These are phyloP conservation scores for Phytophthora pistaciae DNA, from an alignment of 352 stramenopile species.

Conservation along the genomic window DNA sequence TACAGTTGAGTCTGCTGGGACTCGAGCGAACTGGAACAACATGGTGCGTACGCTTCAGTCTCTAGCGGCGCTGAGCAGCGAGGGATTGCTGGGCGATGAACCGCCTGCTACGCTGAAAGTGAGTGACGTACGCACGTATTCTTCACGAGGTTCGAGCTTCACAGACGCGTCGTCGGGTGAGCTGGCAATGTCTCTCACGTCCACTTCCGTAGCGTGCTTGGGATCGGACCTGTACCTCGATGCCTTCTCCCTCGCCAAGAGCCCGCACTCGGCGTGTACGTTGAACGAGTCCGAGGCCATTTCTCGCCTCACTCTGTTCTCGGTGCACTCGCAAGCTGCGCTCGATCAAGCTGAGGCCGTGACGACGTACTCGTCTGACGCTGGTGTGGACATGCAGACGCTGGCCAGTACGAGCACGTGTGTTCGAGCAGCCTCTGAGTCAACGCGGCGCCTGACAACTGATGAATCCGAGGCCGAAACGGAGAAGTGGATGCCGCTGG, in stretches of 20 bases:
- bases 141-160: conserved; percentile 43
- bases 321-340: conserved; percentile 49
- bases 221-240: conserved; percentile 58
- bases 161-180: neutral
- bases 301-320: conserved; percentile 54
- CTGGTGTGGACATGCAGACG: conserved; percentile 36
- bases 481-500: conserved; percentile 48
- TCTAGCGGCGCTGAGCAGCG: conserved; percentile 58
- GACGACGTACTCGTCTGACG: conserved; percentile 13
- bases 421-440: conserved; percentile 38
- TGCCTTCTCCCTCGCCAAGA: conserved; percentile 45
- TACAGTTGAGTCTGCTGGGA: conserved; percentile 25
- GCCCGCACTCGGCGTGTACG: conserved; percentile 52
- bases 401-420: conserved; percentile 50
- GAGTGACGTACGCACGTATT: conserved; percentile 41
- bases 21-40: conserved; percentile 35
- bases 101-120: conserved; percentile 37
- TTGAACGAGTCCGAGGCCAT: conserved; percentile 52
- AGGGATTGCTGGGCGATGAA: conserved; percentile 56
- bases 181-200: conserved; percentile 59
- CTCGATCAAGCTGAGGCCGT: conserved; percentile 28
- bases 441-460: conserved; percentile 8
- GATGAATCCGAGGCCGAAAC: neutral
- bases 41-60: conserved; percentile 61
- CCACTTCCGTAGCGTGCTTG: conserved; percentile 51